Percentiles rank a stretch among this genome's conserved stretches.
Conservation (phyloP, 2,329 filamentous ascomycete genomes). For the Exophiala viscosa region DNA sequence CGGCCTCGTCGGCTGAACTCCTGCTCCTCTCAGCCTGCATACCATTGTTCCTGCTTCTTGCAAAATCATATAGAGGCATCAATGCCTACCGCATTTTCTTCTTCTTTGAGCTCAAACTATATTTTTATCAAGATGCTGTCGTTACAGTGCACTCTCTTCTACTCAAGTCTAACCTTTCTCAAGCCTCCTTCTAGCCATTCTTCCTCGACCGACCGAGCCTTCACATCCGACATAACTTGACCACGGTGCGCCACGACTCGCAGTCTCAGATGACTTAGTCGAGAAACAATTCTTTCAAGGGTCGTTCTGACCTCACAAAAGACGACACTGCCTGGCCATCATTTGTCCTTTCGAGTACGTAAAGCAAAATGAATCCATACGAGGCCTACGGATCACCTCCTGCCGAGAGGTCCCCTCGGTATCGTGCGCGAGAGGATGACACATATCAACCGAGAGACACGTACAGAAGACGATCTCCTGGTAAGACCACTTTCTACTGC, state of each 20-base stretch:
- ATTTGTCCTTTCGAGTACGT: neutral
- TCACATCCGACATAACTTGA: conserved; percentile 15
- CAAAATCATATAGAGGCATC: conserved; percentile 15
- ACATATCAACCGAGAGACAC: conserved; percentile 37
- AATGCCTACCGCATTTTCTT: conserved; percentile 17
- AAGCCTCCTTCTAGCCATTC: conserved; percentile 23
- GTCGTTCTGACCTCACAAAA: neutral
- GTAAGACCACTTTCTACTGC: conserved; percentile 32
- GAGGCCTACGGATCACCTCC: conserved; percentile 44
- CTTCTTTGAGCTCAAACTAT: conserved; percentile 14
- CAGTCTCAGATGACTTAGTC: conserved; percentile 11
- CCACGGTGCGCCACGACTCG: neutral
- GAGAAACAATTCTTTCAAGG: neutral
- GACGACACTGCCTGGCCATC: neutral
- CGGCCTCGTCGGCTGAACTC: conserved; percentile 6
- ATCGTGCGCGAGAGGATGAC: conserved; percentile 40
- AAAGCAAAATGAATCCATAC: conserved; percentile 43
- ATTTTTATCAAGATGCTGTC: conserved; percentile 13
- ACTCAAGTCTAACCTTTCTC: conserved; percentile 25
- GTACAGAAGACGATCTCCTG: conserved; percentile 46
- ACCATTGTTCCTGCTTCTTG: conserved; percentile 15
- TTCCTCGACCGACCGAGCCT: conserved; percentile 4
- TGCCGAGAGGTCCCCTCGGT: conserved; percentile 33
- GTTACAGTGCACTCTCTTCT: conserved; percentile 11
- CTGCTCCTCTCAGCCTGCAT: conserved; percentile 7